Percentiles rank a stretch among this genome's conserved stretches.
These are phyloP conservation scores for Triangularia verruculosa DNA, from an alignment of 2,329 filamentous ascomycete genomes.

Conservation along the genomic window DNA sequence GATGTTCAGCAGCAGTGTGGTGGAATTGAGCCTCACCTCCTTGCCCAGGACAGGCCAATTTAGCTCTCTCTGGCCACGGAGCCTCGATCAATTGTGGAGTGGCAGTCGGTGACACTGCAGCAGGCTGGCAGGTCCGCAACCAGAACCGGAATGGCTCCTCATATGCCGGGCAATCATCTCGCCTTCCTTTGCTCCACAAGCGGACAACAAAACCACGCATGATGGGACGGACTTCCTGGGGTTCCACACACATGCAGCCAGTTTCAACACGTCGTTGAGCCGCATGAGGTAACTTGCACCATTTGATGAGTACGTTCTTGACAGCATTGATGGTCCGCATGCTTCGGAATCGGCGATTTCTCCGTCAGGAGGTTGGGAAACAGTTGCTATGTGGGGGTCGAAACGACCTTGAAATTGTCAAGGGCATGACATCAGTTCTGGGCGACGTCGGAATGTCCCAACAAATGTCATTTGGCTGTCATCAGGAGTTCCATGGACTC, in stretches of 20 bases:
- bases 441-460: not conserved
- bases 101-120: not conserved
- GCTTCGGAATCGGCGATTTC: not conserved
- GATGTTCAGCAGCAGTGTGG: not conserved
- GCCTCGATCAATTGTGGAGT: not conserved
- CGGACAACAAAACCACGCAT: not conserved
- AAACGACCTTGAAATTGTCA: not conserved
- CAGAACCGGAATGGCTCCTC: constrained; percentile 5
- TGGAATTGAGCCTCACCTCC: not conserved
- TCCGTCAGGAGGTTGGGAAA: not conserved
- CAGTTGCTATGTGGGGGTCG: not conserved
- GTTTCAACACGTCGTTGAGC: not conserved
- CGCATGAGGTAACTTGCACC: not conserved
- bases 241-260: not conserved
- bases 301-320: not conserved
- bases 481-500: not conserved
- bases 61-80: not conserved
- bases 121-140: constrained; percentile 6
- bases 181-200: not conserved
- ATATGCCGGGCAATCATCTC: constrained; percentile 9
- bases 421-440: no score
- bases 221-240: not conserved
- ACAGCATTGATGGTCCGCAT: not conserved
- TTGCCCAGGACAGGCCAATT: not conserved
- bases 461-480: not conserved